Conservation (phyloP, 2,329 filamentous ascomycete species). For the Ophiostoma novo-ulmi region DNA sequence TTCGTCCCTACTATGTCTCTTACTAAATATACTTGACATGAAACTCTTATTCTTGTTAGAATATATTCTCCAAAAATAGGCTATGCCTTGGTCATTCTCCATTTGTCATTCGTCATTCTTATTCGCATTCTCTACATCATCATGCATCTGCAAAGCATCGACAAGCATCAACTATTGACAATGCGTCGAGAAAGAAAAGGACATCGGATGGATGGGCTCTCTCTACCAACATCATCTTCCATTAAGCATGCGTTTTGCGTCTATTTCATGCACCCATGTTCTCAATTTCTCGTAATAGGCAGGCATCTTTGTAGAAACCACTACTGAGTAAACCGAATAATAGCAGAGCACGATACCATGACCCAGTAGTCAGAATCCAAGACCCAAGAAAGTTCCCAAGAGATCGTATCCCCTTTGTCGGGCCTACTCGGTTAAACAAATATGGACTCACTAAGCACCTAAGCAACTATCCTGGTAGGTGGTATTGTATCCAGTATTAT, state of each 20-base stretch:
- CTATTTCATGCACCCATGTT: not conserved
- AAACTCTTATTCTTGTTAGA: not conserved
- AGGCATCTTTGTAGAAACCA: not conserved
- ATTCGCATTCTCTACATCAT: not conserved
- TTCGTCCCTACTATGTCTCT: not conserved
- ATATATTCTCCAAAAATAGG: not conserved
- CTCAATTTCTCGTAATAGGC: not conserved
- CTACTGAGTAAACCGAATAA: not conserved
- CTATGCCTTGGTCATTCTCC: not conserved
- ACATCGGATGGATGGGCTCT: not conserved
- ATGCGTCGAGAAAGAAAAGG: too few relatives aligned
- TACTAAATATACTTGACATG: not conserved
- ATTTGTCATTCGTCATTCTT: not conserved
- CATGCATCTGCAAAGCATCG: not conserved
- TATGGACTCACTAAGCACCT: not conserved
- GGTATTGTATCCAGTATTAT: not conserved
- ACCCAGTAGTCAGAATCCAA: not conserved
- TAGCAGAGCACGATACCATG: not conserved
- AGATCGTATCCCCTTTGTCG: conserved; percentile 5
- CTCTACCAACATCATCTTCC: too few relatives aligned
- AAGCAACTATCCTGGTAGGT: not conserved
- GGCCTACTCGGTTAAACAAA: conserved; percentile 10
- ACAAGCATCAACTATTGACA: too few relatives aligned
- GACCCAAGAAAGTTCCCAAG: not conserved
- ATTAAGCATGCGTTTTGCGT: not conserved